phyloP scores from a whole-genome alignment of 306 rosid genomes.

The Acacia melanoxylon region DNA sequence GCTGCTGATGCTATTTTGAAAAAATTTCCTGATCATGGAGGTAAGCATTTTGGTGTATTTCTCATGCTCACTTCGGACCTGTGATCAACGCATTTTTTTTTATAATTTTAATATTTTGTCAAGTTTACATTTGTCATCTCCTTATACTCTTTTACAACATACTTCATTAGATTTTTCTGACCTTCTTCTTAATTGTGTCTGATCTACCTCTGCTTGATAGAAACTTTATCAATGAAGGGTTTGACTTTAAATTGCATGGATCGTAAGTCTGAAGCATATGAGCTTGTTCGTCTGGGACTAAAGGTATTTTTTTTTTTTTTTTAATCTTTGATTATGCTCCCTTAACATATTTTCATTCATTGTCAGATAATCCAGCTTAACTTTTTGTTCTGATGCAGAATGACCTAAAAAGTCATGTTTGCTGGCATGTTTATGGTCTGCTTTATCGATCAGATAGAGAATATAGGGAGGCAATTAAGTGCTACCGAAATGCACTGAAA shows the following conservation, averaged over 20 bases:
- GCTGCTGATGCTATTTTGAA: constrained; percentile 96
- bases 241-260: constrained; percentile 97
- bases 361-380: constrained; percentile 28
- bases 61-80: constrained; percentile 7
- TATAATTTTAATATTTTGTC: neutral
- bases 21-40: constrained; percentile 99
- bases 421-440: constrained; percentile 99
- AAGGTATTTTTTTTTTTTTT: constrained; percentile 51
- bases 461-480: constrained; percentile 96
- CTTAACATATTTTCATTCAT: constrained; percentile 13
- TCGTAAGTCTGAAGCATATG: constrained; percentile 97
- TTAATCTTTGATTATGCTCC: constrained; percentile 19
- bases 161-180: neutral
- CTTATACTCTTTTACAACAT: constrained; percentile 8
- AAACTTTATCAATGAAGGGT: constrained; percentile 99
- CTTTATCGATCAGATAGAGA: constrained; percentile 98
- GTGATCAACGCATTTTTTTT: constrained; percentile 15
- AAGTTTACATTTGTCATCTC: neutral
- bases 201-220: constrained; percentile 50
- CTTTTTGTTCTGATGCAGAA: constrained; percentile 59
- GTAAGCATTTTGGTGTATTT: constrained; percentile 40
- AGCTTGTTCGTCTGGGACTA: constrained; percentile 89
- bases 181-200: constrained; percentile 9
- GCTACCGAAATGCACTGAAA: constrained; percentile 89
- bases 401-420: constrained; percentile 98